Conservation (phyloP, 768 basidiomycete genomes). For the Polyporus arcularius region DNA sequence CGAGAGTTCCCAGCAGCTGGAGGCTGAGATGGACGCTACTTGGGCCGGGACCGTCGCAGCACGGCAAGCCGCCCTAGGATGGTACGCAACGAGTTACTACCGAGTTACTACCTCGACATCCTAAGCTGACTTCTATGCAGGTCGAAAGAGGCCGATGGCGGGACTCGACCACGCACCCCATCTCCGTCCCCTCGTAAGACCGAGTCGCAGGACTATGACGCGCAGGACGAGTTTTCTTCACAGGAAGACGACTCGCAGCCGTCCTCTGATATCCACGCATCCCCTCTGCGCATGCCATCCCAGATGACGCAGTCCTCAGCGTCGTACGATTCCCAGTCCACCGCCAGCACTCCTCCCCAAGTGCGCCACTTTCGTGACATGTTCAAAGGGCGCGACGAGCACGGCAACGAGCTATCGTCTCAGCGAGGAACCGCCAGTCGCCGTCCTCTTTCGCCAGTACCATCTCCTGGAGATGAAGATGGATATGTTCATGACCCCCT, state of each 20-base stretch:
- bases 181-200: conserved; percentile 6
- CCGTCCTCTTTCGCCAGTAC: too few relatives aligned
- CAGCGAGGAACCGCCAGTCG: neutral
- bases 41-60: neutral
- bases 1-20: conserved; percentile 36
- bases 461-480: neutral
- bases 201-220: conserved; percentile 12
- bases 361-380: conserved; percentile 7
- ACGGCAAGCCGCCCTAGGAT: neutral
- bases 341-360: conserved; percentile 1
- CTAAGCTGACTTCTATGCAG: neutral
- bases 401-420: neutral
- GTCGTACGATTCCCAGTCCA: neutral
- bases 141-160: neutral
- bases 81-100: neutral
- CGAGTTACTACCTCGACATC: neutral
- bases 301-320: neutral
- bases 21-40: conserved; percentile 27
- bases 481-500: neutral
- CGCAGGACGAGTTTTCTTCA: conserved; percentile 11
- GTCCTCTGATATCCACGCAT: neutral
- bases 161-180: too few relatives aligned
- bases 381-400: conserved; percentile 11
- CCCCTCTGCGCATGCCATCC: neutral
- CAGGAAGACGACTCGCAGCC: neutral